Evolutionary conservation across 225 moss, liverwort and hornwort genomes (phyloP), one percentile per base, ranked within the genome.

Genomic region (Bryum argenteum): DNA sequence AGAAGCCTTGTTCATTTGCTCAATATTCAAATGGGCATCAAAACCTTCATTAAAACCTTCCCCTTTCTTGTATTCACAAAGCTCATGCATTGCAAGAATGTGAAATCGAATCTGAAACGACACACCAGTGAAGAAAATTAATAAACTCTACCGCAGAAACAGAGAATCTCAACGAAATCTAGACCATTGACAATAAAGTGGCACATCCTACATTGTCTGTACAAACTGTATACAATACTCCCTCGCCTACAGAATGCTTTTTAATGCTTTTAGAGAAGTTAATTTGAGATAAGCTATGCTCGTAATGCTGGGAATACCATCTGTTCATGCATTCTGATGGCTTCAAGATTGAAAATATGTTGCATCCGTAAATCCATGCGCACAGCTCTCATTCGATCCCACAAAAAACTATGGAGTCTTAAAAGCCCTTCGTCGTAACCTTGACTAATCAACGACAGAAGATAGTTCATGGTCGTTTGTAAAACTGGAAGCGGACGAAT

Each of bases 311-410:
- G 63, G 20, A 45, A 77, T 65, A 96, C 93, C 98, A 98, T 98
- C 79, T 94, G 94, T 70, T 98, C 98, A 64, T 94, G 98, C 98
- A 98, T 93, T 16, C 78, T 85, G 51, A 94, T 93, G 58, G 98
- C 94, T 53, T 94, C 98, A 54, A 84, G 88, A 67, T 89, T 91
- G 59, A 98, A 94, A 50, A 94, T 90, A 62, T 98, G 98, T 57
- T 98, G 98, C 98, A 98, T 98, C 67, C 98, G 88, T 81, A 98
- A 75, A 79, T 98, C 98, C 98, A 98, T 98, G 53, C 98, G 83
- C 67, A 94, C 98, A 53, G 98, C 98, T 80, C 98, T 87, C 98
- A 98, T 98, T 55, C 98, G 88, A 78, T 98, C 98, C 98, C 98
- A 98, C 62, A 98, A 73, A 70, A 98, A 98, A 83, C 81, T 93